Percentiles rank a stretch among this genome's conserved stretches.
These are phyloP conservation scores for Rheum nobile DNA, from an alignment of 148 eudicot species.

Conservation along the genomic window DNA sequence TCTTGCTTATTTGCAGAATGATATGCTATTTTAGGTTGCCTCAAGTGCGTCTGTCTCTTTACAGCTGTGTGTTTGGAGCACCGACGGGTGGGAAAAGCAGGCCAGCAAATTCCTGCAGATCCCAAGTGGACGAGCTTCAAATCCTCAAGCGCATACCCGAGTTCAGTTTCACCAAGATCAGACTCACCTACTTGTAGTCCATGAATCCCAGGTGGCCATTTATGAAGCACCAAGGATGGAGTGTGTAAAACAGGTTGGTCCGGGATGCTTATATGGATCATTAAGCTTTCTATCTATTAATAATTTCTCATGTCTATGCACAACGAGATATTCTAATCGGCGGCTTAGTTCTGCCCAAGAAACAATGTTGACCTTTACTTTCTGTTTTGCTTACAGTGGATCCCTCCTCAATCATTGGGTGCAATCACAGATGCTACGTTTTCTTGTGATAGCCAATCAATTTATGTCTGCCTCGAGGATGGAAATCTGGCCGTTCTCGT, in stretches of 20 bases:
- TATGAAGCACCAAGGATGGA: constrained; percentile 50
- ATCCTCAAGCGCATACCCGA: constrained; percentile 37
- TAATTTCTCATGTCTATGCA: neutral
- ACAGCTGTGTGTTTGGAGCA: constrained; percentile 54
- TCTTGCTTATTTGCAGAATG: neutral
- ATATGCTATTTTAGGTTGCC: neutral
- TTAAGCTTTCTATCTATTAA: neutral
- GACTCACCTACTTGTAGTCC: constrained; percentile 46
- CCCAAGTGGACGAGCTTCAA: constrained; percentile 28
- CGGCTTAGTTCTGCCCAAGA: neutral
- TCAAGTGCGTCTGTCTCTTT: neutral
- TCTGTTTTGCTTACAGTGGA: constrained; percentile 31
- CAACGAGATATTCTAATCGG: neutral
- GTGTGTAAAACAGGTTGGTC: constrained; percentile 41
- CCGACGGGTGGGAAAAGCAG: constrained; percentile 48
- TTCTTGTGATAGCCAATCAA: constrained; percentile 52
- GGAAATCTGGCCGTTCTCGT: constrained; percentile 34
- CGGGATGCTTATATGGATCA: neutral
- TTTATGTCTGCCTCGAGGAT: constrained; percentile 43
- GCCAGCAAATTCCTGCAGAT: constrained; percentile 38
- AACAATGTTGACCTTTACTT: neutral
- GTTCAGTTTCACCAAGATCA: constrained; percentile 59
- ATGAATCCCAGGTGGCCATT: constrained; percentile 57
- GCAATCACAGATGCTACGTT: constrained; percentile 54
- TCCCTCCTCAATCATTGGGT: constrained; percentile 23